Conservation (phyloP, 2,329 filamentous ascomycete species). For the Exophiala spinifera region DNA sequence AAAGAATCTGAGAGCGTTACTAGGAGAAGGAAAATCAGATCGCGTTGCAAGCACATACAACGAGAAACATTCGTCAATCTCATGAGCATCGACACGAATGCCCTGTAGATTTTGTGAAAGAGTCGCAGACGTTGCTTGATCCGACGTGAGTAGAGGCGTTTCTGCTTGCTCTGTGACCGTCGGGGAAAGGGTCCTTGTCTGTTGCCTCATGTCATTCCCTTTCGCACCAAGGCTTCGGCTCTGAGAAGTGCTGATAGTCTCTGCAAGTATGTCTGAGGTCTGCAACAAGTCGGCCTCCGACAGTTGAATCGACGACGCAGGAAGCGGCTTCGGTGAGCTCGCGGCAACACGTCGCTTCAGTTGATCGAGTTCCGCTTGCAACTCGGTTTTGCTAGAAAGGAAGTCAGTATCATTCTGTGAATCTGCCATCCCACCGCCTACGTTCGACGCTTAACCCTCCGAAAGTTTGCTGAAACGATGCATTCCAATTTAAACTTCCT, state of each 20-base stretch:
- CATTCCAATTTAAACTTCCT: conserved; percentile 2
- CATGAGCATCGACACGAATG: conserved; percentile 6
- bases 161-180: no score
- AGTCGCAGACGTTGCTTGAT: not conserved
- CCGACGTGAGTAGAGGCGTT: no score
- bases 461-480: conserved; percentile 1
- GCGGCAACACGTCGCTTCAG: not conserved
- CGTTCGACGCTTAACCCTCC: conserved; percentile 7
- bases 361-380: conserved; percentile 7
- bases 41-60: conserved; percentile 35
- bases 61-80: conserved; percentile 17
- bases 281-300: no score
- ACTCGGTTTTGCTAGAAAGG: conserved; percentile 18
- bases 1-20: conserved; percentile 48
- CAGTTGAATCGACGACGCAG: no score
- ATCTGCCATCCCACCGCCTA: no score
- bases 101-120: conserved; percentile 10
- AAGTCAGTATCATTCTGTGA: no score
- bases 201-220: no score
- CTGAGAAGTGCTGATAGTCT: no score
- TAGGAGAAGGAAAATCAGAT: not conserved
- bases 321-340: no score
- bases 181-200: no score
- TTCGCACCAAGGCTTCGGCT: no score
- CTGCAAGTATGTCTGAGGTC: no score